Evolutionary conservation across 2,329 filamentous ascomycete genomes (phyloP).

Genomic region (Pyricularia pennisetigena): DNA sequence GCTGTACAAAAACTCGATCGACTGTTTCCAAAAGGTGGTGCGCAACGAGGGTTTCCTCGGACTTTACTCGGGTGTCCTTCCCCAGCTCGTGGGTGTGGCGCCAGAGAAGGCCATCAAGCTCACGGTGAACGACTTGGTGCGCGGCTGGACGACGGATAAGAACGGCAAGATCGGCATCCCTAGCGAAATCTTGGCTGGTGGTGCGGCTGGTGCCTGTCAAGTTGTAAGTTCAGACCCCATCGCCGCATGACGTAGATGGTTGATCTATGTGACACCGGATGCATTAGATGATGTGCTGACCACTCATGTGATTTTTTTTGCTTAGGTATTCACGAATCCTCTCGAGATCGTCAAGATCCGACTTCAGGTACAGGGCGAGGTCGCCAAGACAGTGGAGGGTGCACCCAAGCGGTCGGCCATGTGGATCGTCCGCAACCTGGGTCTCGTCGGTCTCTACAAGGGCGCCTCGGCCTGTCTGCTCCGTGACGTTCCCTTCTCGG

Average conservation of each 20-base stretch:
- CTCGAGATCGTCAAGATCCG: slow-evolving; percentile 99
- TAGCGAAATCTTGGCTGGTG: slow-evolving; percentile 79
- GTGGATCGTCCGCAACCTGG: slow-evolving; percentile 95
- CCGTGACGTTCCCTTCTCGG: slow-evolving; percentile 94
- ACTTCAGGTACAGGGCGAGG: slow-evolving; percentile 92
- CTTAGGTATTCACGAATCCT: slow-evolving; percentile 87
- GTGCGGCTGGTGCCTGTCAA: slow-evolving; percentile 84
- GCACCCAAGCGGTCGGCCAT: slow-evolving; percentile 84
- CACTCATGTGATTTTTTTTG: slow-evolving; percentile 8
- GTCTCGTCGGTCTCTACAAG: slow-evolving; percentile 92
- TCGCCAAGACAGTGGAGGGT: slow-evolving; percentile 76
- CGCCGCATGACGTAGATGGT: not conserved
- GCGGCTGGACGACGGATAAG: slow-evolving; percentile 63
- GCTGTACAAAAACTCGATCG: slow-evolving; percentile 93
- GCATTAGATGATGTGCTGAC: not conserved
- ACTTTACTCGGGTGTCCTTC: slow-evolving; percentile 87
- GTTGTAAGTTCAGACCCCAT: slow-evolving; percentile 56
- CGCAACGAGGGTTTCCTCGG: slow-evolving; percentile 85
- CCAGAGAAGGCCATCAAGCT: slow-evolving; percentile 99
- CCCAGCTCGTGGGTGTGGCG: slow-evolving; percentile 94
- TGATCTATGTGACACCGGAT: too few relatives aligned
- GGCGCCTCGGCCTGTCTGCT: slow-evolving; percentile 89
- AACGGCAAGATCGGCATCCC: slow-evolving; percentile 62
- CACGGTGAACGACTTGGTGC: slow-evolving; percentile 91
- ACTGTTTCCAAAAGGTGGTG: slow-evolving; percentile 89